Conservation (phyloP, 495 filamentous ascomycete species). For the Neurospora africana region DNA sequence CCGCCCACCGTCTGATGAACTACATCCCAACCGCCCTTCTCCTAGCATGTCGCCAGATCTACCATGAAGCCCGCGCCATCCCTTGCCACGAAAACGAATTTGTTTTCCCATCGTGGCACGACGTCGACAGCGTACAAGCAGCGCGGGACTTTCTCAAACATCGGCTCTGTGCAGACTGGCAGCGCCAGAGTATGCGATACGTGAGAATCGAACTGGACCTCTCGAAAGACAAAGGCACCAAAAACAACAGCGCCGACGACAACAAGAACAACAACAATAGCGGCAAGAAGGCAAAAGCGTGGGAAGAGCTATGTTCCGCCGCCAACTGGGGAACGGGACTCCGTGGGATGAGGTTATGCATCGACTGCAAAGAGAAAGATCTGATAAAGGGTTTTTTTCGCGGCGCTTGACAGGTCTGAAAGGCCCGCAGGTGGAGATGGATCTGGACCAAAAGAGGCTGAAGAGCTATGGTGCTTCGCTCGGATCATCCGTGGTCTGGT, state of each 20-base stretch:
- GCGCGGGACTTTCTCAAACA: conserved; percentile 13
- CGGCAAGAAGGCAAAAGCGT: conserved; percentile 4
- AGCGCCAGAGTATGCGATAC: conserved; percentile 23
- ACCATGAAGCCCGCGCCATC: conserved; percentile 20
- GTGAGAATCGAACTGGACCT: conserved; percentile 18
- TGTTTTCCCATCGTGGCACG: conserved; percentile 25
- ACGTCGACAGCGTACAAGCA: background rate
- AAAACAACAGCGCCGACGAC: background rate
- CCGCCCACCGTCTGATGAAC: conserved; percentile 17
- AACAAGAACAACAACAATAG: background rate
- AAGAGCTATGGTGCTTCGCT: background rate
- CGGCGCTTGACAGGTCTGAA: background rate
- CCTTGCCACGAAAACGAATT: conserved; percentile 31
- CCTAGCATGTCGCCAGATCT: conserved; percentile 19
- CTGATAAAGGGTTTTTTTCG: background rate
- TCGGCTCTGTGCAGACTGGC: conserved; percentile 14
- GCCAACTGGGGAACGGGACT: conserved; percentile 16
- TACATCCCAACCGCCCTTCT: conserved; percentile 23
- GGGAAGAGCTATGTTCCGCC: conserved; percentile 19
- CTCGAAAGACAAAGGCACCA: background rate
- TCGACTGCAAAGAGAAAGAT: background rate
- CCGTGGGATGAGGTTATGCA: conserved; percentile 15
- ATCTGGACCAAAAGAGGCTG: background rate
- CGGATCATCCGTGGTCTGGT: conserved; percentile 5
- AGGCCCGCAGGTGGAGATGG: background rate